These are phyloP conservation scores for Chlorella sorokiniana DNA, from an alignment of 139 green algal genomes.

Conservation along the genomic window DNA sequence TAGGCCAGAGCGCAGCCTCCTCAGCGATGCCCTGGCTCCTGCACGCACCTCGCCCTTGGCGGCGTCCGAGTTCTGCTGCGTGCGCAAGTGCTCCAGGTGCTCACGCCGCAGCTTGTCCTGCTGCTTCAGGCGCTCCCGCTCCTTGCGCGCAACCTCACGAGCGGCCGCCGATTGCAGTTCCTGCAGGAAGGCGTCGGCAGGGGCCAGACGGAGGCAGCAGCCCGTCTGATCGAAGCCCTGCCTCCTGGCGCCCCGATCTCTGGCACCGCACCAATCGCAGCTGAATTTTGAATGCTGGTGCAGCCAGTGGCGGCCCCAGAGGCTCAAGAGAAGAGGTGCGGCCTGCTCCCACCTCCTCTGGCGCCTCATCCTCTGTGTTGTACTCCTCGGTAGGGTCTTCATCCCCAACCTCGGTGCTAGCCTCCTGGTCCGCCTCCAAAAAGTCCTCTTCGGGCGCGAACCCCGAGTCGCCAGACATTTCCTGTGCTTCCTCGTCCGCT, in stretches of 20 bases:
- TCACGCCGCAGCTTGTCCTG: conserved; percentile 83
- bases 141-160: conserved; percentile 70
- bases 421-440: conserved; percentile 35
- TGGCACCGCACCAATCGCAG: neutral
- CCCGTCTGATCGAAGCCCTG: neutral
- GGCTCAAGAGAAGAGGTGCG: neutral
- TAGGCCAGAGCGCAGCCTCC: too few relatives aligned
- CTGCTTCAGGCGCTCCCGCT: conserved; percentile 81
- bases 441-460: conserved; percentile 51
- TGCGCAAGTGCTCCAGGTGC: conserved; percentile 80
- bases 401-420: conserved; percentile 13
- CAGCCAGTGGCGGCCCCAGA: neutral
- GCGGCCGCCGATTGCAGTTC: conserved; percentile 13
- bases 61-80: conserved; percentile 76
- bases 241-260: neutral
- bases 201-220: neutral
- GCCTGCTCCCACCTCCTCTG: conserved; percentile 1
- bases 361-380: conserved; percentile 57
- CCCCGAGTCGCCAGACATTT: neutral
- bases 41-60: conserved; percentile 70
- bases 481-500: conserved; percentile 4
- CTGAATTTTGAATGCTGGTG: neutral
- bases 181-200: neutral
- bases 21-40: too few relatives aligned
- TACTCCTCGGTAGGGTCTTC: conserved; percentile 43